These are phyloP conservation scores for Evernia prunastri DNA, from an alignment of 495 filamentous ascomycete species.

Conservation along the genomic window DNA sequence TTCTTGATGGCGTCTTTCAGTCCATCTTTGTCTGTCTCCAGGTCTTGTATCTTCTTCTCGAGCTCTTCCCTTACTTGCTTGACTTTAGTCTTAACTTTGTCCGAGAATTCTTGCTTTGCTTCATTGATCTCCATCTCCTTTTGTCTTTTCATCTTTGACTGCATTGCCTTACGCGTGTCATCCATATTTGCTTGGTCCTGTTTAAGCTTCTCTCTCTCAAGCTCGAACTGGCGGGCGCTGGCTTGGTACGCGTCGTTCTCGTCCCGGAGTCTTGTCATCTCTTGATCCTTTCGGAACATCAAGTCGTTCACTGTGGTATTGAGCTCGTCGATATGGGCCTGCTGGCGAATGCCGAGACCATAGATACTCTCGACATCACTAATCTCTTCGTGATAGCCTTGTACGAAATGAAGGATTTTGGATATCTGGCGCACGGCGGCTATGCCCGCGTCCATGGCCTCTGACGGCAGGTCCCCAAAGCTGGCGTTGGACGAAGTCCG, in stretches of 20 bases:
- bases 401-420: slow-evolving; percentile 2
- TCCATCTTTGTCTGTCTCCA: not conserved
- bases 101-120: slow-evolving; percentile 2
- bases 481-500: slow-evolving; percentile 5
- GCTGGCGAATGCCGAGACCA: slow-evolving; percentile 2
- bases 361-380: slow-evolving; percentile 7
- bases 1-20: slow-evolving; percentile 3
- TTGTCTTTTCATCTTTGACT: slow-evolving; percentile 5
- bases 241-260: slow-evolving; percentile 6
- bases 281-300: slow-evolving; percentile 4
- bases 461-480: not conserved
- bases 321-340: slow-evolving; percentile 10
- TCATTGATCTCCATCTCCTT: slow-evolving; percentile 3
- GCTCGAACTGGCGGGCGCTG: not conserved
- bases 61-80: slow-evolving; percentile 8
- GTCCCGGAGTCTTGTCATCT: slow-evolving; percentile 7
- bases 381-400: slow-evolving; percentile 10
- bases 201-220: slow-evolving; percentile 6
- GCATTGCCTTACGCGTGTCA: not conserved
- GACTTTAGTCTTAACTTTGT: slow-evolving; percentile 1
- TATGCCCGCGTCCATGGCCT: slow-evolving; percentile 1
- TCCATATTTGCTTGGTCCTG: not conserved
- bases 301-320: not conserved
- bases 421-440: not conserved
- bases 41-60: slow-evolving; percentile 11